Conservation (phyloP, 352 stramenopile genomes). For the Globisporangium nagaii region DNA sequence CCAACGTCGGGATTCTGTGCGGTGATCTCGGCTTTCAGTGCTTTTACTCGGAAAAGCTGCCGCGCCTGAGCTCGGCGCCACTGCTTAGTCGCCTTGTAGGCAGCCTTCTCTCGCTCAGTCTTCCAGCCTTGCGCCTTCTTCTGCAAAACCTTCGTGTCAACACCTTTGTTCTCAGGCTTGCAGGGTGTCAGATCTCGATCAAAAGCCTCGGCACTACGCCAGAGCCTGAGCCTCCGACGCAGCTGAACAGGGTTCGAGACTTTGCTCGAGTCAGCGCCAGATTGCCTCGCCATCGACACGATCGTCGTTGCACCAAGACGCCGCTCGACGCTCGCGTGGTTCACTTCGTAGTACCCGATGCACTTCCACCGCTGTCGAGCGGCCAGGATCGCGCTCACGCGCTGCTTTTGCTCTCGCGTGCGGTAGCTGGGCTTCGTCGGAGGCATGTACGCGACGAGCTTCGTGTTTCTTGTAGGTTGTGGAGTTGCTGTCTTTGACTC, state of each 20-base stretch:
- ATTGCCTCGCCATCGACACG: slow-evolving; percentile 17
- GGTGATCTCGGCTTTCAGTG: not conserved
- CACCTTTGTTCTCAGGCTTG: not conserved
- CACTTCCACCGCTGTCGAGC: slow-evolving; percentile 10
- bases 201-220: not conserved
- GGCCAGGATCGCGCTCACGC: slow-evolving; percentile 16
- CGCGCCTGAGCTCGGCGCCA: slow-evolving; percentile 11
- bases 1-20: not conserved
- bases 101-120: not conserved
- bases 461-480: not conserved
- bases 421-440: slow-evolving; percentile 16
- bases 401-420: slow-evolving; percentile 22
- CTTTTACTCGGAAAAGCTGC: slow-evolving; percentile 1
- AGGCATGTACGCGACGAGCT: slow-evolving; percentile 4
- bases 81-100: slow-evolving; percentile 7
- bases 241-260: not conserved
- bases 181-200: not conserved
- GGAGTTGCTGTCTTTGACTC: no score
- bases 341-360: slow-evolving; percentile 16
- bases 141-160: not conserved
- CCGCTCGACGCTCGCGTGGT: slow-evolving; percentile 22
- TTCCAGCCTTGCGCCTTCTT: not conserved
- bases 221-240: not conserved
- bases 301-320: slow-evolving; percentile 14
- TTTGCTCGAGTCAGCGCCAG: not conserved